Evolutionary conservation across 2,329 filamentous ascomycete genomes (phyloP), one percentile per base, ranked within the genome.

Genomic region (Exophiala calicioides): DNA sequence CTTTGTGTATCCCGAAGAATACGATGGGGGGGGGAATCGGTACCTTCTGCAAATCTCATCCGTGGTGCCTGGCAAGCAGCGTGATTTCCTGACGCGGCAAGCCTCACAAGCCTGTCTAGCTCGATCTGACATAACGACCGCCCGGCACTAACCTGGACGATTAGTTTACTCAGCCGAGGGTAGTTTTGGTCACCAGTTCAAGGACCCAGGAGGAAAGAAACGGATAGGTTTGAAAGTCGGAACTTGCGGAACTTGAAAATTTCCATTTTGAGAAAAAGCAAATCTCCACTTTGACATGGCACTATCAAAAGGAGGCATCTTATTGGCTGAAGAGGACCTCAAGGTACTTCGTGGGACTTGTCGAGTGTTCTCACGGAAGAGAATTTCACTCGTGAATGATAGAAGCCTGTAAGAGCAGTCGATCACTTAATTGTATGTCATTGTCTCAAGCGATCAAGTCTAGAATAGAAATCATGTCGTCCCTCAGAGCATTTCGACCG

Each of bases 51-150:
- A 54, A 2, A n/a, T 35, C 8, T 33, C 37, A 3, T 21, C 31
- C 6, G 32, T 27, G n/a, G 12, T 35, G 30, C 43, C 47, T 12
- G 40, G 46, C 15, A 47, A 13, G 24, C 51, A 54, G 9, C 47
- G 47, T 15, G 36, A 54, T 15, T 54, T 54, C 8, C 51, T 43
- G 21, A 40, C 44, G 8, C 47, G 42, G 36, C 51, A 54, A 15
- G 43, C 27, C 19, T 54, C 47, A 32, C 51, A 54, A 9, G 51
- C 51, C 27, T 49, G 51, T 30, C 39, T 23, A 18, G 30, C 37
- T 13, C 47, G 39, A 24, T 18, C 13, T 30, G 24, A 47, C 51
- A 54, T 50, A 12, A 21, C 39, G 13, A 10, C 12, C n/a, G n/a
- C n/a, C n/a, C n/a, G n/a, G n/a, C n/a, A n/a, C n/a, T n/a, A n/a